Evolutionary conservation across 495 filamentous ascomycete species (phyloP), one percentile per base, ranked within the genome.

Genomic region (Pyrenopolyporus hunteri): DNA sequence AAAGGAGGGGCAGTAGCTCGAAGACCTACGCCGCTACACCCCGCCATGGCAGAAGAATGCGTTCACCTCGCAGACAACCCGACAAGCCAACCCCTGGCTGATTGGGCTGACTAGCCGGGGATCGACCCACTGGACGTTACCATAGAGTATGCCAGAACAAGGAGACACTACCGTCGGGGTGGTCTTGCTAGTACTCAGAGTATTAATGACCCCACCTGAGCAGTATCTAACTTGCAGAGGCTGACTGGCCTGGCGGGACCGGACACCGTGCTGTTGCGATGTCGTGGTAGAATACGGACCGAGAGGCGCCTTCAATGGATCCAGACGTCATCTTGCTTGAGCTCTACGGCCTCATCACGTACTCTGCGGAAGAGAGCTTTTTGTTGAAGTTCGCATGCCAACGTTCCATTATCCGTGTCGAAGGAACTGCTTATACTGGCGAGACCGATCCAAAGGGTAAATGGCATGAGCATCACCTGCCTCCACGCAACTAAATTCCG

Each of bases 281-380:
- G 55, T 44, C 33, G 43, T 22, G 56, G 59, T 47, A 45, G 48
- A 40, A 39, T n/a, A 17, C n/a, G 33, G 35, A 20, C 36, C 16
- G 35, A 23, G n/a, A 44, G 23, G 2, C n/a, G n/a, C 9, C 23
- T 10, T 42, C 40, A 43, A 19, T 40, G 61, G 61, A 45, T 42
- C 32, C n/a, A 50, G 61, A 65, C 63, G 63, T 66, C 63, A 66
- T 66, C 23, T 10, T 57, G 51, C 63, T 59, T 66, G 26, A 51
- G 29, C 10, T 37, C 31, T 28, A 43, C 28, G 42, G 49, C 50
- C 37, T 56, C 56, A 39, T 55, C 45, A 25, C 40, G 36, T 26
- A 56, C 46, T 43, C 13, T 20, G n/a, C 9, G 32, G 43, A 59
- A 19, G 14, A n/a, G 26, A 39, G 37, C 16, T 32, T 6, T n/a